Evolutionary conservation across 164 flowering plant species (phyloP).

Genomic region (Taxillus chinensis): DNA sequence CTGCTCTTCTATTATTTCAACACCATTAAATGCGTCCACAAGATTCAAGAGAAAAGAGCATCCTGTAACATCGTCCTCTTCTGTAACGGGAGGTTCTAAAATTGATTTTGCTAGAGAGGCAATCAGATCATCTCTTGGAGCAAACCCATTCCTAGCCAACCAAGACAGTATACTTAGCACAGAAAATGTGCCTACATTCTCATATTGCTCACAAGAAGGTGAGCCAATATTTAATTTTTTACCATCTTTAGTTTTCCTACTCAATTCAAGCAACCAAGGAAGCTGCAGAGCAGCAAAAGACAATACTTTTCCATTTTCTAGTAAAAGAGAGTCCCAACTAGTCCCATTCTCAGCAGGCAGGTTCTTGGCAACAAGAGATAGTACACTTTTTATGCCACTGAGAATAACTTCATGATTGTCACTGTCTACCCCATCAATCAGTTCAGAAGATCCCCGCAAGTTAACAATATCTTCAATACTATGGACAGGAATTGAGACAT

Average conservation of each 20-base stretch:
- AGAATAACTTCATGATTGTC: constrained; percentile 31
- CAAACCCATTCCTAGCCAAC: constrained; percentile 75
- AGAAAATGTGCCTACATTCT: constrained; percentile 48
- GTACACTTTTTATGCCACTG: constrained; percentile 20
- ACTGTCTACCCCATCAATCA: constrained; percentile 14
- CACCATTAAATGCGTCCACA: constrained; percentile 78
- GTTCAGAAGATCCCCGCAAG: constrained; percentile 22
- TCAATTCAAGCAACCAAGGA: constrained; percentile 83
- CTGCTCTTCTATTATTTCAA: constrained; percentile 76
- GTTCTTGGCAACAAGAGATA: constrained; percentile 44
- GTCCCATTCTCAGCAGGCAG: constrained; percentile 32
- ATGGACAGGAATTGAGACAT: constrained; percentile 21
- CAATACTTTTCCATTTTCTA: constrained; percentile 56
- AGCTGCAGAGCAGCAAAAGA: constrained; percentile 69
- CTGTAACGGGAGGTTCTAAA: constrained; percentile 61
- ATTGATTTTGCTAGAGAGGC: constrained; percentile 67
- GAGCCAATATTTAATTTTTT: constrained; percentile 19
- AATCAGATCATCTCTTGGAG: constrained; percentile 70
- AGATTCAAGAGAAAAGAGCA: constrained; percentile 80
- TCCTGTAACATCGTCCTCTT: constrained; percentile 62
- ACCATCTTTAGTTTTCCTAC: constrained; percentile 29
- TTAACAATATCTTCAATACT: constrained; percentile 19
- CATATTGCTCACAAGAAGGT: constrained; percentile 26
- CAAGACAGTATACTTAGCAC: constrained; percentile 56
- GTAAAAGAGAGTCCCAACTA: constrained; percentile 43